Conservation (phyloP, 2,329 filamentous ascomycete species). For the Hypoxylon sp. region DNA sequence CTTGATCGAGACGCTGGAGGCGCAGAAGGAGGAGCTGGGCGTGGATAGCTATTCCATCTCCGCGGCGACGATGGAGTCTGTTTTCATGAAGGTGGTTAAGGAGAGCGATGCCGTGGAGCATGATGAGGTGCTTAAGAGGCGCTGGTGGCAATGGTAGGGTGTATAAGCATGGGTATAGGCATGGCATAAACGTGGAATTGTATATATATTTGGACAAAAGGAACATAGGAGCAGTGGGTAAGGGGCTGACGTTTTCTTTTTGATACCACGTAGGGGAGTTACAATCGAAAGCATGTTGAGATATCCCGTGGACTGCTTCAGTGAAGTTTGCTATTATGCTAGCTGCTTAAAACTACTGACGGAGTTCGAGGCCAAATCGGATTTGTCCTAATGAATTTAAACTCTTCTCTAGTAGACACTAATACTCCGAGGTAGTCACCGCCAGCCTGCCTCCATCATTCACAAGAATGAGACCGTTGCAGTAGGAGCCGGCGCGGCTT, state of each 20-base stretch:
- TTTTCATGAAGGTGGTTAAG: constrained; percentile 77
- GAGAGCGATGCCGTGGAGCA: constrained; percentile 74
- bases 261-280: constrained; percentile 17
- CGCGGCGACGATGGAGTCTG: constrained; percentile 77
- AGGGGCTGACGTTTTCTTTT: constrained; percentile 10
- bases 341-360: too few relatives aligned
- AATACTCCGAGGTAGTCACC: constrained; percentile 49
- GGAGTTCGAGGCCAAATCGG: too few relatives aligned
- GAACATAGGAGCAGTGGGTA: constrained; percentile 10
- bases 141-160: constrained; percentile 38
- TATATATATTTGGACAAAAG: constrained; percentile 11
- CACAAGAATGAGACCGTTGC: constrained; percentile 50
- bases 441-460: constrained; percentile 50
- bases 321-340: not conserved
- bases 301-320: not conserved
- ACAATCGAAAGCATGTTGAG: constrained; percentile 14
- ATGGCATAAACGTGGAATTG: not conserved
- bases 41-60: constrained; percentile 77
- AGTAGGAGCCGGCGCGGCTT: constrained; percentile 50
- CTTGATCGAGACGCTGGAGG: constrained; percentile 66
- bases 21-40: constrained; percentile 68
- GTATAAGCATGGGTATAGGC: not conserved
- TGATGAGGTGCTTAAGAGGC: constrained; percentile 47
- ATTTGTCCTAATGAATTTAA: not conserved
- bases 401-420: not conserved